Evolutionary conservation across 2,329 filamentous ascomycete species (phyloP).

Genomic region (Penicillium sp.): DNA sequence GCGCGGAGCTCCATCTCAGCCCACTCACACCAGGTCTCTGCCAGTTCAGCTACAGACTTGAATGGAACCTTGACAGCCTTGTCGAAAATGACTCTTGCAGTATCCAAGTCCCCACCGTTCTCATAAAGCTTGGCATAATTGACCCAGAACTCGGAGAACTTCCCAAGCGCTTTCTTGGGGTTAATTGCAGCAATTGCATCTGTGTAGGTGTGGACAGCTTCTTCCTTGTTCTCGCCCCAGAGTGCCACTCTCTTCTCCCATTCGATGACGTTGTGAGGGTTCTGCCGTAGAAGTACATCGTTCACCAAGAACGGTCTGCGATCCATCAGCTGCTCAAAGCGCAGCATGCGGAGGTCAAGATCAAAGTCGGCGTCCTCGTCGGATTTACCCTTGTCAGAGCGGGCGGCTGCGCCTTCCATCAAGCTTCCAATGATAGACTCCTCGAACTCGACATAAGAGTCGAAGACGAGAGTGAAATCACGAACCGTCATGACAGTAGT

Average conservation of each 20-base stretch:
- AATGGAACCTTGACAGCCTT: constrained; percentile 98
- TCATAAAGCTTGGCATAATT: constrained; percentile 99
- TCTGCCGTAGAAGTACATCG: constrained; percentile 90
- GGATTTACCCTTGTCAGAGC: constrained; percentile 72
- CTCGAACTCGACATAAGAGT: constrained; percentile 94
- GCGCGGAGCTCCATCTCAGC: constrained; percentile 95
- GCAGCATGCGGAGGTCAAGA: constrained; percentile 93
- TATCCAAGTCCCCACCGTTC: constrained; percentile 75
- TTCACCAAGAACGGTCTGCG: constrained; percentile 92
- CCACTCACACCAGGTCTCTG: constrained; percentile 99
- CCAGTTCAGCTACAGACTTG: constrained; percentile 93
- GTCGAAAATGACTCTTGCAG: constrained; percentile 89
- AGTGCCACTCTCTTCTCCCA: constrained; percentile 97
- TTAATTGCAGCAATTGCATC: constrained; percentile 89
- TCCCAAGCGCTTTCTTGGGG: constrained; percentile 89
- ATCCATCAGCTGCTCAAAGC: constrained; percentile 98
- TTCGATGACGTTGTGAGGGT: constrained; percentile 91
- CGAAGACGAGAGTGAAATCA: constrained; percentile 94
- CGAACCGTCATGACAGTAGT: constrained; percentile 98
- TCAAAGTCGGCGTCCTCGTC: constrained; percentile 89
- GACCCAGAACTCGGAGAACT: constrained; percentile 92
- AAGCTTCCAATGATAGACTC: constrained; percentile 89
- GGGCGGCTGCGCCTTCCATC: constrained; percentile 79
- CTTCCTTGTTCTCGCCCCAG: constrained; percentile 88
- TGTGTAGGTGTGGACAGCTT: constrained; percentile 92